Evolutionary conservation across 2,329 filamentous ascomycete species (phyloP), one percentile per base, ranked within the genome.

Genomic region (Penicillium verrucosum): DNA sequence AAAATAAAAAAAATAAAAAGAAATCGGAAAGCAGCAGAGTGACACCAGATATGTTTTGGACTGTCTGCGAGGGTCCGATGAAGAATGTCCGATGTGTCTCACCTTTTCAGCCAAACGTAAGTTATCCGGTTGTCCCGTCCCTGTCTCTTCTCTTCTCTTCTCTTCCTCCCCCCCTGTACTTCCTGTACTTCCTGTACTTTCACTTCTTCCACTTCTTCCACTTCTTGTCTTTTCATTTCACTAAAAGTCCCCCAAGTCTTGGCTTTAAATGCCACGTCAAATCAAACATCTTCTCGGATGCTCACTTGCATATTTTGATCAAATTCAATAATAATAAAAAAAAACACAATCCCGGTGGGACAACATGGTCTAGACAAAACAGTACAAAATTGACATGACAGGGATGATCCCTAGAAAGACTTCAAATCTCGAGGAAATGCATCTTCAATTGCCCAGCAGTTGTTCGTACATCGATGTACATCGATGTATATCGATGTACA

Each of bases 61-160:
- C 53, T 64, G 63, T 12, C 30, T 32, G 30, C 59, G 63, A 64
- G 62, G 51, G 56, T 62, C 64, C 64, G 62, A 56, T 51, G 55
- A 36, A 36, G 32, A 49, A 29, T 11, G 60, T 61, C 50, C 54
- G 54, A 58, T 42, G 57, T 63, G 61, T 65, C 61, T 65, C 61
- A 65, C 57, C 47, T 59, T 3, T 11, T 54, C 57, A 58, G 52
- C 65, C 65, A 67, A 65, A 67, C 65, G 62, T 58, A 65, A 59
- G 62, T 60, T 60, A 62, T 67, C 65, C 65, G 62, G 62, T 56
- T 55, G 60, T 67, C 62, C 63, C 65, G 63, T 18, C 18, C 18
- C 18, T 18, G 18, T 18, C 18, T 18, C 18, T 18, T 18, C 18
- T 18, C 18, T 18, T 18, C 18, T 18, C 18, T 18, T 18, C 18